Percentiles rank a stretch among this genome's conserved stretches.
These are phyloP conservation scores for Epichloe sp. DNA, from an alignment of 2,329 filamentous ascomycete genomes.

Conservation along the genomic window DNA sequence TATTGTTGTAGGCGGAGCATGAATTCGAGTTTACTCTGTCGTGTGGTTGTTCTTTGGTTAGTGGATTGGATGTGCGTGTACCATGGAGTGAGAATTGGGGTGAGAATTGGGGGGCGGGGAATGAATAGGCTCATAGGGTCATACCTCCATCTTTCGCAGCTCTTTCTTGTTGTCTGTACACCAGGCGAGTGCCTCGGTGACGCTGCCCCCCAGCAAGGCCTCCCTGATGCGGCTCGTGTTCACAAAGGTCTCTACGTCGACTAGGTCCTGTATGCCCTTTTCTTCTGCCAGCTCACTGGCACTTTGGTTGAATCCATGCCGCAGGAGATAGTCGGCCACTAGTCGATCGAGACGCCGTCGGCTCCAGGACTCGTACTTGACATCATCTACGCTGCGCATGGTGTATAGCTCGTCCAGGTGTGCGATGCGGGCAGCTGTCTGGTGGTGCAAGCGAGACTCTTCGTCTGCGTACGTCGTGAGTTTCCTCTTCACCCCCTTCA, in stretches of 20 bases:
- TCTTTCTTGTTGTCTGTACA: constrained; percentile 89
- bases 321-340: constrained; percentile 82
- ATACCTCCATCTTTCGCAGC: constrained; percentile 71
- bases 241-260: constrained; percentile 80
- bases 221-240: constrained; percentile 67
- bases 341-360: constrained; percentile 68
- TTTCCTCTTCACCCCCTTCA: constrained; percentile 82
- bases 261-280: constrained; percentile 64
- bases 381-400: constrained; percentile 73
- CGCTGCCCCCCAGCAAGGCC: constrained; percentile 57
- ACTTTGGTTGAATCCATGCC: constrained; percentile 68
- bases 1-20: constrained; percentile 90
- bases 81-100: background rate
- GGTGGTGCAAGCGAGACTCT: constrained; percentile 61
- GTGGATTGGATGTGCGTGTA: constrained; percentile 1
- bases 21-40: constrained; percentile 75
- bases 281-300: constrained; percentile 63
- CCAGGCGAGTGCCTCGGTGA: constrained; percentile 74
- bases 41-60: constrained; percentile 1
- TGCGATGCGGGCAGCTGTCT: constrained; percentile 61
- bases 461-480: constrained; percentile 65
- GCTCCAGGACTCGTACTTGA: constrained; percentile 88
- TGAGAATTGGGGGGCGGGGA: too few species aligned
- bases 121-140: constrained; percentile 13
- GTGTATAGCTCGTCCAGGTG: constrained; percentile 73